A percentile compares a stretch with the other conserved stretches of the same genome.
Conservation (phyloP, 2,329 filamentous ascomycete genomes). For the Fusarium paranaense region DNA sequence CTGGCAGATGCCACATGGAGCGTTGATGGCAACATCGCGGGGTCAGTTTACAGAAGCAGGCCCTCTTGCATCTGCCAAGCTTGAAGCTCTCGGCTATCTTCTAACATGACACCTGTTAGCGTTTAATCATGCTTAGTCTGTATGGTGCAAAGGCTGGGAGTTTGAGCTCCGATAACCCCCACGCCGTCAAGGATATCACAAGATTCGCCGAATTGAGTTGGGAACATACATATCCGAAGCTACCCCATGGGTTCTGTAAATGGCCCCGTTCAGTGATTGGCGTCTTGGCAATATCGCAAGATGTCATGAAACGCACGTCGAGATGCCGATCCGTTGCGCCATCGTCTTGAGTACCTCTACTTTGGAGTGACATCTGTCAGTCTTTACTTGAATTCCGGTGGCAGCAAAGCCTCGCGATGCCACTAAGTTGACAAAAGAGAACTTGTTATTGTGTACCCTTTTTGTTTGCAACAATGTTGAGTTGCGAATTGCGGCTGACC, state of each 20-base stretch:
- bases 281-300: neutral
- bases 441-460: neutral
- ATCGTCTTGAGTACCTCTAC: neutral
- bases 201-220: neutral
- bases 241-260: neutral
- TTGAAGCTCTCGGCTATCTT: neutral
- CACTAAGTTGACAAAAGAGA: no score
- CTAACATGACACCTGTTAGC: neutral
- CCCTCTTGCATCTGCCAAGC: neutral
- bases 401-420: no score
- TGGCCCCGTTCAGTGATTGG: neutral
- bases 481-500: neutral
- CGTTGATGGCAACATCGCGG: neutral
- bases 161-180: neutral
- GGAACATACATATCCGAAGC: neutral
- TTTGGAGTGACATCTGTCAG: no score
- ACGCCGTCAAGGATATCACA: neutral
- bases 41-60: neutral
- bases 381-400: neutral
- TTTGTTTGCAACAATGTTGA: no score
- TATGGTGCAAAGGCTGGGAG: neutral
- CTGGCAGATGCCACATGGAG: neutral
- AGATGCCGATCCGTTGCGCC: conserved; percentile 4
- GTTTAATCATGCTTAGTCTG: neutral
- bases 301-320: conserved; percentile 9